Percentiles rank a stretch among this genome's conserved stretches.
Conservation (phyloP, 257 asterid genomes). For the Fraxinus quadrangulata region DNA sequence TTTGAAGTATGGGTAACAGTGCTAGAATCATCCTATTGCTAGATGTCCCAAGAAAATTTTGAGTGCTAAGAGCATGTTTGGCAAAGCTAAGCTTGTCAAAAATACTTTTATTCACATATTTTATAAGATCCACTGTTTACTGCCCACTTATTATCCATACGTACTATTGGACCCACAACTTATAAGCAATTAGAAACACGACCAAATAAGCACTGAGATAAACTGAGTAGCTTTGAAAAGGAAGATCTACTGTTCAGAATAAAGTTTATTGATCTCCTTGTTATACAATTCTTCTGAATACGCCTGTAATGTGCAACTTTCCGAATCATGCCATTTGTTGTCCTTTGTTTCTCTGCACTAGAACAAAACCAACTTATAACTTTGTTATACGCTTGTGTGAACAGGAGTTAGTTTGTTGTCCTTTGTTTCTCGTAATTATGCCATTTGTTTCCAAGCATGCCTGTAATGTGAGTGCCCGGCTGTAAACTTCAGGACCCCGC, state of each 20-base stretch:
- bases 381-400: constrained; percentile 10
- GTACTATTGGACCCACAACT: too few relatives aligned
- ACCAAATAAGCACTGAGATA: neutral
- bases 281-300: neutral
- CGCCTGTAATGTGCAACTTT: too few relatives aligned
- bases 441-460: neutral
- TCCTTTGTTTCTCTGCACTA: neutral
- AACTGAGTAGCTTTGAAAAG: neutral
- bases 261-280: neutral
- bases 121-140: too few relatives aligned
- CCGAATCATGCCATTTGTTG: too few relatives aligned
- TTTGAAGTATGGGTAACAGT: too few relatives aligned
- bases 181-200: too few relatives aligned
- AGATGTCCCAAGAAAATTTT: neutral
- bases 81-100: too few relatives aligned
- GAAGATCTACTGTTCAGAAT: neutral
- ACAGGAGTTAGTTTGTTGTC: constrained; percentile 13
- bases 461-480: neutral
- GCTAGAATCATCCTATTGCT: neutral
- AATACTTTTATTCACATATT: too few relatives aligned
- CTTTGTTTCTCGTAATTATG: neutral
- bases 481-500: too few relatives aligned
- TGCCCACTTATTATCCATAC: too few relatives aligned
- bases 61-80: neutral
- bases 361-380: constrained; percentile 6